Conservation (phyloP, 106 monocot genomes). For the Acorus calamus region DNA sequence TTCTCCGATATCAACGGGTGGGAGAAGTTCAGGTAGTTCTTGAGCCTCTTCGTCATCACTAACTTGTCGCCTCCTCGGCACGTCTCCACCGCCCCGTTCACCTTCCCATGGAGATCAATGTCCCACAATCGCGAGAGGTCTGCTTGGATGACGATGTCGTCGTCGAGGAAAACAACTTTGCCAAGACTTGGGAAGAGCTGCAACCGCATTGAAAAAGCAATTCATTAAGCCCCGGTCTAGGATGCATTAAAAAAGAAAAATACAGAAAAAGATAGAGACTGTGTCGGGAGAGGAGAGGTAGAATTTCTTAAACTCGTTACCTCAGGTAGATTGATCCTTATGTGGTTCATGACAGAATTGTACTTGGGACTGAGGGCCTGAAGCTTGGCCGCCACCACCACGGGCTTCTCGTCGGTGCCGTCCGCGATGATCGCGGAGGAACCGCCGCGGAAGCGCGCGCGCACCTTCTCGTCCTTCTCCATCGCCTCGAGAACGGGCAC, state of each 20-base stretch:
- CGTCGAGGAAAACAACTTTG: conserved; percentile 40
- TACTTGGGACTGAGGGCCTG: conserved; percentile 81
- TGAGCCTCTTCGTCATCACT: conserved; percentile 40
- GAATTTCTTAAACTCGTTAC: conserved; percentile 8
- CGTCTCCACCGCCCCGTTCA: conserved; percentile 39
- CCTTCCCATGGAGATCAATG: conserved; percentile 28
- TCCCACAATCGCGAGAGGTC: conserved; percentile 44
- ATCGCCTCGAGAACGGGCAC: conserved; percentile 68
- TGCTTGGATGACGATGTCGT: conserved; percentile 33
- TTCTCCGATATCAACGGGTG: conserved; percentile 22
- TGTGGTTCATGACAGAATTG: conserved; percentile 73
- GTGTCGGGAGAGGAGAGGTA: neutral
- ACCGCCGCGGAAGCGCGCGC: conserved; percentile 58
- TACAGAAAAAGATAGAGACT: neutral
- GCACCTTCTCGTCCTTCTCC: conserved; percentile 55
- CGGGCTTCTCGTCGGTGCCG: conserved; percentile 37
- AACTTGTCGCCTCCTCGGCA: conserved; percentile 29
- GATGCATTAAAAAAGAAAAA: neutral
- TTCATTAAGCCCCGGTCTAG: too few species aligned
- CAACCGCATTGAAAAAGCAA: neutral
- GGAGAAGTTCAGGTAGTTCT: conserved; percentile 44
- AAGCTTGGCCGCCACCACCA: conserved; percentile 67
- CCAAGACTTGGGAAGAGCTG: conserved; percentile 69
- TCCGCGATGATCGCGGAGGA: conserved; percentile 44
- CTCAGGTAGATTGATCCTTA: conserved; percentile 82